Evolutionary conservation across 2,329 filamentous ascomycete genomes (phyloP).

Genomic region (Pseudogymnoascus destructans): DNA sequence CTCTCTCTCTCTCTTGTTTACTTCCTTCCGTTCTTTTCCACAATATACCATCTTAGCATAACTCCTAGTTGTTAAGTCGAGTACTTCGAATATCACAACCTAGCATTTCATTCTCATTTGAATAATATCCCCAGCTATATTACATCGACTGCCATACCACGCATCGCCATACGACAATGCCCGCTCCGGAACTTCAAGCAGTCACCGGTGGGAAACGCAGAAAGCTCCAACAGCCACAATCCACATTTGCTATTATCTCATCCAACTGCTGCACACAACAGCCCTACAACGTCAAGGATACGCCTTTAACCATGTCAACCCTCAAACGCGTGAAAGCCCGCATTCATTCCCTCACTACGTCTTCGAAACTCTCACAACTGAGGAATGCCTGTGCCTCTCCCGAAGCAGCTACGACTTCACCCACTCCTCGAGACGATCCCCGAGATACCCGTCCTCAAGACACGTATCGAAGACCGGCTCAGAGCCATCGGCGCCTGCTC

Average conservation of each 20-base stretch:
- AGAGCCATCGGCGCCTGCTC: neutral
- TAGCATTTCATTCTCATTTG: neutral
- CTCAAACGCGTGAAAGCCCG: neutral
- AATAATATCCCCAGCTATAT: neutral
- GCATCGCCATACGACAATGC: neutral
- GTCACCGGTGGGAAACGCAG: neutral
- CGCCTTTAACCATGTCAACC: neutral
- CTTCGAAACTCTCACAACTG: neutral
- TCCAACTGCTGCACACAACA: neutral
- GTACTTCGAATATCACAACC: neutral
- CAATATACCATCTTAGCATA: neutral
- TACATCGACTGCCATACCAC: neutral
- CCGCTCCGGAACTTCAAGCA: neutral
- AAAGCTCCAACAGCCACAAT: neutral
- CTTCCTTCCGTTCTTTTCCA: neutral
- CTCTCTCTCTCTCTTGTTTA: neutral
- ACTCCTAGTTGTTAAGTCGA: neutral
- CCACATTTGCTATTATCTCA: neutral
- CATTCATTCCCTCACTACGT: neutral
- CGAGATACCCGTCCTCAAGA: neutral
- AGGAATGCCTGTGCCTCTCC: neutral
- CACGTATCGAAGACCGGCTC: neutral
- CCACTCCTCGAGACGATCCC: neutral
- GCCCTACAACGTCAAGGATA: neutral
- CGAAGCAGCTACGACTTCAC: neutral